Percentiles rank a stretch among this genome's conserved stretches.
Conservation (phyloP, 768 basidiomycete species). For the Agrocybe pediades region DNA sequence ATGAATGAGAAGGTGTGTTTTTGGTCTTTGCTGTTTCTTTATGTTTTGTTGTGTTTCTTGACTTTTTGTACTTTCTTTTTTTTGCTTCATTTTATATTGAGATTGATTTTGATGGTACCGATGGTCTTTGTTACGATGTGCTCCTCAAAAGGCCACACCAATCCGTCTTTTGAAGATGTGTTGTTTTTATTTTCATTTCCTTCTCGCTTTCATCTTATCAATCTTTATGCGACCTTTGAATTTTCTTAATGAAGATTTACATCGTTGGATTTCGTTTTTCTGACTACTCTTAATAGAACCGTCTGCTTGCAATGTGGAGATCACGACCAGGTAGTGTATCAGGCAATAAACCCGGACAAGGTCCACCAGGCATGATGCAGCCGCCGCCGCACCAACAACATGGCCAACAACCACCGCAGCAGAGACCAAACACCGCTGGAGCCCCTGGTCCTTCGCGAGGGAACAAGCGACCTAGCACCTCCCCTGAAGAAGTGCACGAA, state of each 20-base stretch:
- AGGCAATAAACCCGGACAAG: slow-evolving; percentile 3
- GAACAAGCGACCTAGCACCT: slow-evolving; percentile 60
- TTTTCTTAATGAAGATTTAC: too few species aligned
- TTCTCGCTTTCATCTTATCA: too few species aligned
- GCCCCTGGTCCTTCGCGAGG: slow-evolving; percentile 28
- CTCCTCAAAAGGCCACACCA: too few species aligned
- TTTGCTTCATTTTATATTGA: slow-evolving; percentile 8
- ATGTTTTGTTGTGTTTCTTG: neutral
- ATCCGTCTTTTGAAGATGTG: too few species aligned
- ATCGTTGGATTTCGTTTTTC: too few species aligned
- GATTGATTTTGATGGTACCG: slow-evolving; percentile 13
- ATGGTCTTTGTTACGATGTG: too few species aligned
- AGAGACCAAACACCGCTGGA: slow-evolving; percentile 24
- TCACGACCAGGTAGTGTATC: slow-evolving; percentile 1
- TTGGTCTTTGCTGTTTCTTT: slow-evolving; percentile 4
- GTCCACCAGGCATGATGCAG: too few species aligned
- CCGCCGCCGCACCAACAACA: slow-evolving; percentile 30
- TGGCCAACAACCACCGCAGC: slow-evolving; percentile 35
- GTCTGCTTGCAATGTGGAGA: slow-evolving; percentile 14
- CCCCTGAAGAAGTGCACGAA: slow-evolving; percentile 65
- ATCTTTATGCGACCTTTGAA: too few species aligned
- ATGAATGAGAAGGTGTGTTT: slow-evolving; percentile 61
- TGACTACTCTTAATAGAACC: slow-evolving; percentile 8
- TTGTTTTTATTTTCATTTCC: too few species aligned
- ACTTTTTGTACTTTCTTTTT: neutral